Evolutionary conservation across 805 yeast species (phyloP).

Genomic region (Candida taoyuanica): DNA sequence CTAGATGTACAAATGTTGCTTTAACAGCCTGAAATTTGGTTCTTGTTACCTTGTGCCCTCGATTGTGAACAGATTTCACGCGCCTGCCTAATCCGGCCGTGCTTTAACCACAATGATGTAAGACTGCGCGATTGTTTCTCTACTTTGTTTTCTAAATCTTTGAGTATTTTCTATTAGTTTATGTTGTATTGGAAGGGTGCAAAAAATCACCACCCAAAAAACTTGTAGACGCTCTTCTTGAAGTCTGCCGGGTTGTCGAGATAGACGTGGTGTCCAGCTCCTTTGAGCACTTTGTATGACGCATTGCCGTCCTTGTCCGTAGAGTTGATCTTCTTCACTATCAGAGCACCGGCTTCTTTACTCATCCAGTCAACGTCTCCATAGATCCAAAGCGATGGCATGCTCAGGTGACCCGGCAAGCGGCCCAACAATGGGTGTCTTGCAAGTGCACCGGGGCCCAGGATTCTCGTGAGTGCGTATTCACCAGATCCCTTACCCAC

Average conservation of each 20-base stretch:
- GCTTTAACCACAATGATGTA: background rate
- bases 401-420: conserved; percentile 33
- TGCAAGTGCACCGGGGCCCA: conserved; percentile 56
- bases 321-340: conserved; percentile 31
- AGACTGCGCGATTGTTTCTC: too few relatives aligned
- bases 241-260: conserved; percentile 53
- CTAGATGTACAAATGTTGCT: background rate
- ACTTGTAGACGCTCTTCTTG: conserved; percentile 37
- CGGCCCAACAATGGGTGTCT: conserved; percentile 54
- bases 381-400: conserved; percentile 46
- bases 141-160: too few relatives aligned
- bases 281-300: conserved; percentile 34
- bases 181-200: too few relatives aligned
- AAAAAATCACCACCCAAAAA: conserved; percentile 28
- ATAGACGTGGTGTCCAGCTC: conserved; percentile 66
- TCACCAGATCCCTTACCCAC: conserved; percentile 61
- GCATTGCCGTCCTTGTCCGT: conserved; percentile 14
- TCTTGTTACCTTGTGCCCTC: background rate
- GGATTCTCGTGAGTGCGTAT: conserved; percentile 52
- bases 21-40: conserved; percentile 1
- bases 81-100: conserved; percentile 1
- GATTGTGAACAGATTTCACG: background rate
- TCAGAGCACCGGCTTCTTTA: conserved; percentile 49
- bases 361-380: conserved; percentile 76
- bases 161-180: too few relatives aligned